Percentiles rank a stretch among this genome's conserved stretches.
These are phyloP conservation scores for Pseudopithomyces chartarum DNA, from an alignment of 2,329 filamentous ascomycete genomes.

Conservation along the genomic window DNA sequence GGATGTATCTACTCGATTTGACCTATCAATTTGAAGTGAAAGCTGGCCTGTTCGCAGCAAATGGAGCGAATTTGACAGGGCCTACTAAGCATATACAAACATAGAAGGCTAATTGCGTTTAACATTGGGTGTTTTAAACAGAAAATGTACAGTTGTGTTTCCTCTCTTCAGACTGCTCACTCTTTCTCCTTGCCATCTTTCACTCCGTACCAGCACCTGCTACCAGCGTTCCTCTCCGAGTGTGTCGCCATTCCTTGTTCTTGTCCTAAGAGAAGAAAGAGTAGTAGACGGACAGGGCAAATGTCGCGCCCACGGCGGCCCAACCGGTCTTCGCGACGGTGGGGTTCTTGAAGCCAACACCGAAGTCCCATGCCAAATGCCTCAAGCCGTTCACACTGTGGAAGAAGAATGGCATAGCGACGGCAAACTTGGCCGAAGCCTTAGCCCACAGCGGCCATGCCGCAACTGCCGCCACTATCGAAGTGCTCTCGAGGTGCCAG, in stretches of 20 bases:
- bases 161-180: background rate
- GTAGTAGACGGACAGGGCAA: constrained; percentile 45
- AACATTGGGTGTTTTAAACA: constrained; percentile 5
- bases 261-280: constrained; percentile 26
- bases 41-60: too few species aligned
- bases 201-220: background rate
- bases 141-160: constrained; percentile 7
- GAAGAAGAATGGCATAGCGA: constrained; percentile 70
- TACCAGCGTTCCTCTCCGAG: background rate
- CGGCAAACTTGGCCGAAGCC: constrained; percentile 61
- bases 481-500: constrained; percentile 69
- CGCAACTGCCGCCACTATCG: constrained; percentile 67
- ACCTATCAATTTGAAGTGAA: too few species aligned
- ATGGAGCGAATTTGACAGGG: background rate
- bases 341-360: constrained; percentile 65
- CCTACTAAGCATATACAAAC: background rate
- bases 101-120: constrained; percentile 2
- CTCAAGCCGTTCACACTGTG: constrained; percentile 72
- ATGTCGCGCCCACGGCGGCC: constrained; percentile 63
- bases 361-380: constrained; percentile 74
- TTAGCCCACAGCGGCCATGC: constrained; percentile 65
- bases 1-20: too few species aligned
- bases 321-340: constrained; percentile 69
- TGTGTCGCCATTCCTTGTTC: background rate
- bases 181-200: background rate